phyloP scores from a whole-genome alignment of 2,329 filamentous ascomycete species.

The Pestalotiopsis sp. region DNA sequence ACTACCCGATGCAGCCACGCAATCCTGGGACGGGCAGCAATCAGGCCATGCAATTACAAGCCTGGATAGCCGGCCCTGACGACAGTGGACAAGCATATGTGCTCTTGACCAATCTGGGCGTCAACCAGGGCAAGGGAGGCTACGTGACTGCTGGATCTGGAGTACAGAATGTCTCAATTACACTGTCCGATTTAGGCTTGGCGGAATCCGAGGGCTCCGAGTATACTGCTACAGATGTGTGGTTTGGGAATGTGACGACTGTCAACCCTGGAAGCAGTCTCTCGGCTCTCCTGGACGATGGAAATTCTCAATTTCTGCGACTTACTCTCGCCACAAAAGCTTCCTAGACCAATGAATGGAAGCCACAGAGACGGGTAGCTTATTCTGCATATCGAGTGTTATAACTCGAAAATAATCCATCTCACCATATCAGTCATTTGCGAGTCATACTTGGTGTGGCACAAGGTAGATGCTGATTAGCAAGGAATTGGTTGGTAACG shows the following conservation, averaged over 20 bases:
- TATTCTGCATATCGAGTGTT: too few species aligned
- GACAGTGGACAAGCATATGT: slow-evolving; percentile 21
- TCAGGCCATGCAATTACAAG: slow-evolving; percentile 25
- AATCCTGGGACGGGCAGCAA: slow-evolving; percentile 23
- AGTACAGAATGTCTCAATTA: slow-evolving; percentile 23
- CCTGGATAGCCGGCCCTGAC: slow-evolving; percentile 29
- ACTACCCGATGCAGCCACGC: slow-evolving; percentile 28
- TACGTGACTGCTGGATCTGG: slow-evolving; percentile 22
- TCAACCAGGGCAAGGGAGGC: slow-evolving; percentile 24
- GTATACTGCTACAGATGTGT: neutral
- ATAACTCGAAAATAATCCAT: too few species aligned
- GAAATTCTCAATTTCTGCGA: neutral
- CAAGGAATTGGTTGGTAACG: too few species aligned
- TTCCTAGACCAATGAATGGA: neutral
- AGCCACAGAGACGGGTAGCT: too few species aligned
- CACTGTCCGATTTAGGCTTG: slow-evolving; percentile 23
- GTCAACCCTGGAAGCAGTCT: neutral
- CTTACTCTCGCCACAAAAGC: neutral
- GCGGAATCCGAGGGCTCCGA: neutral
- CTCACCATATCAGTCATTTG: too few species aligned
- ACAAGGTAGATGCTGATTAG: too few species aligned
- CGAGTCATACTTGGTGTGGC: too few species aligned
- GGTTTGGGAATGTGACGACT: neutral
- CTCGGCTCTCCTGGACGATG: neutral
- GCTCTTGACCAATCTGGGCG: slow-evolving; percentile 28